Evolutionary conservation across 768 basidiomycete species (phyloP), one percentile per base, ranked within the genome.

Genomic region (Pulveroboletus frians): DNA sequence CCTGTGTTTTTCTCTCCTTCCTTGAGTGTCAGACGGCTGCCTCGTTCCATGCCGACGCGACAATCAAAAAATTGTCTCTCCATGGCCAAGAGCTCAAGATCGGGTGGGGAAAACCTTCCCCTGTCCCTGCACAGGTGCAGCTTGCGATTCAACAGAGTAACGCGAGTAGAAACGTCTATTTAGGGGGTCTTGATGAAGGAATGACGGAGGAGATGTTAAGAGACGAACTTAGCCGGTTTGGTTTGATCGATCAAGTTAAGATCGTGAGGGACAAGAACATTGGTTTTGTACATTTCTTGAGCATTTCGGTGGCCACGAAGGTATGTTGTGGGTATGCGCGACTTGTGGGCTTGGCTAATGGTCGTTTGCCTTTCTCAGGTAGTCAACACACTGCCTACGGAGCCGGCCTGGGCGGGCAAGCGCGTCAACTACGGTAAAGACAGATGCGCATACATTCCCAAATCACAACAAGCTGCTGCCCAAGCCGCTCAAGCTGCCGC

Each of bases 241-340:
- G 96, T 18, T 75, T 95, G 26, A 97, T 99, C 60, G 96, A 99
- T 70, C 95, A 98, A 67, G 94, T 99, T 66, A 99, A 99, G 80
- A 97, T 99, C 63, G 96, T 98, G 44, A 74, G 95, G 53, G 96
- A 99, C 74, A 97, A 97, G 79, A 96, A 96, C 63, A 98, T 98
- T 50, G 96, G 94, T 3, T 99, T 99, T 66, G 93, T 99, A 17
- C 96, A 99, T 70, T 98, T 98, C 75, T 74, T 99, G 62, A 92
- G 88, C 67, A 96, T 99, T 66, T 79, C 88, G 18, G 82, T 90
- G 36, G 96, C 96, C 14, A 94, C 88, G 56, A 97, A 98, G 88
- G 92, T 92, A 46, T 9, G 77, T 1, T 15, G 26, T 32, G 9
- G 51, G 23, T 53, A 43, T 54, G 36, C 39, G 23, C 5, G 4